Evolutionary conservation across 768 basidiomycete genomes (phyloP).

Genomic region (Lactarius vividus): DNA sequence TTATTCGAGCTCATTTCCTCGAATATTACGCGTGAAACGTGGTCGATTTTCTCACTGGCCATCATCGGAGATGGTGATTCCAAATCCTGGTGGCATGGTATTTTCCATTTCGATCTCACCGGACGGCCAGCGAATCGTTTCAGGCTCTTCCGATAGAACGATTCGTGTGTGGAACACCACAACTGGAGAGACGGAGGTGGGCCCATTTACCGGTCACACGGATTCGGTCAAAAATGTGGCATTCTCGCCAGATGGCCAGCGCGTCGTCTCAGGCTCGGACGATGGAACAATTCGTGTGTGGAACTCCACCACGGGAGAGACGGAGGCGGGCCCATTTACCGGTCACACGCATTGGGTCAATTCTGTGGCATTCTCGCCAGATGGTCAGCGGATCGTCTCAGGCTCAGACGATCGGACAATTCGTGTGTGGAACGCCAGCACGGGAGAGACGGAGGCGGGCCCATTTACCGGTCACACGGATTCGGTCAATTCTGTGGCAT

Average conservation of each 20-base stretch:
- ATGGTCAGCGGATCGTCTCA: neutral
- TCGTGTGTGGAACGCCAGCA: neutral
- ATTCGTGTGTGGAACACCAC: neutral
- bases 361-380: neutral
- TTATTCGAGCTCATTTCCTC: neutral
- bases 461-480: neutral
- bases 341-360: neutral
- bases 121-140: neutral
- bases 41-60: neutral
- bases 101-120: neutral
- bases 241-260: neutral
- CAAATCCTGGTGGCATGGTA: neutral
- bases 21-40: neutral
- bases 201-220: neutral
- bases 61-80: neutral
- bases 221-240: neutral
- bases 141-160: neutral
- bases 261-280: neutral
- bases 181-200: neutral
- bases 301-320: neutral
- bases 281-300: neutral
- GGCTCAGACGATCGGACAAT: neutral
- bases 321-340: neutral
- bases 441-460: neutral
- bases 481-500: neutral